Evolutionary conservation across 495 filamentous ascomycete genomes (phyloP).

Genomic region (Talaromyces liani): DNA sequence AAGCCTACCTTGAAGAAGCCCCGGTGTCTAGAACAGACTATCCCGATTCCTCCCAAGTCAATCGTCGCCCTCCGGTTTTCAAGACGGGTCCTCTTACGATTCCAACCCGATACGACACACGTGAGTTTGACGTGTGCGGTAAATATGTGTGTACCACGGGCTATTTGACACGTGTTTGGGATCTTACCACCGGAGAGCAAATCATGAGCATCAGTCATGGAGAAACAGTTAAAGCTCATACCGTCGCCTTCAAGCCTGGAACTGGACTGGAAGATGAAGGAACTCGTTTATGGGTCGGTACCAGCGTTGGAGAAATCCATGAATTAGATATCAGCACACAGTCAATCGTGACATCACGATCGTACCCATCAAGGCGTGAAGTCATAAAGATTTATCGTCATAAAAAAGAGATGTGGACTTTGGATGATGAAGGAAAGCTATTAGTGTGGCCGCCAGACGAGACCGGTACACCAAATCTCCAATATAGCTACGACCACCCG

Average conservation of each 20-base stretch:
- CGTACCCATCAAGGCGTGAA: constrained; percentile 72
- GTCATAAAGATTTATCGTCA: constrained; percentile 82
- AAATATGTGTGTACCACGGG: constrained; percentile 81
- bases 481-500: constrained; percentile 50
- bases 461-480: constrained; percentile 63
- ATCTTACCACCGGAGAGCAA: constrained; percentile 68
- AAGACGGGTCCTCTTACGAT: constrained; percentile 67
- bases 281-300: constrained; percentile 82
- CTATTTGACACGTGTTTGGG: constrained; percentile 80
- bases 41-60: constrained; percentile 78
- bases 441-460: constrained; percentile 82
- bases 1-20: constrained; percentile 18
- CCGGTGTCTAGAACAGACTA: constrained; percentile 47
- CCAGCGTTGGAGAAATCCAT: constrained; percentile 74
- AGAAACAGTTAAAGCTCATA: constrained; percentile 68
- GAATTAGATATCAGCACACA: constrained; percentile 75
- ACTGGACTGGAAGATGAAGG: constrained; percentile 70
- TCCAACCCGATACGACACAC: constrained; percentile 73
- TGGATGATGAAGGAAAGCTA: constrained; percentile 85
- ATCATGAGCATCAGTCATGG: constrained; percentile 73
- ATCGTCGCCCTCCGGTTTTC: constrained; percentile 71
- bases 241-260: constrained; percentile 79
- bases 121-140: constrained; percentile 79
- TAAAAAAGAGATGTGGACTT: constrained; percentile 84
- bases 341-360: constrained; percentile 54